Evolutionary conservation across 352 stramenopile species (phyloP), one percentile per base, ranked within the genome.

Genomic region (Globisporangium polare): DNA sequence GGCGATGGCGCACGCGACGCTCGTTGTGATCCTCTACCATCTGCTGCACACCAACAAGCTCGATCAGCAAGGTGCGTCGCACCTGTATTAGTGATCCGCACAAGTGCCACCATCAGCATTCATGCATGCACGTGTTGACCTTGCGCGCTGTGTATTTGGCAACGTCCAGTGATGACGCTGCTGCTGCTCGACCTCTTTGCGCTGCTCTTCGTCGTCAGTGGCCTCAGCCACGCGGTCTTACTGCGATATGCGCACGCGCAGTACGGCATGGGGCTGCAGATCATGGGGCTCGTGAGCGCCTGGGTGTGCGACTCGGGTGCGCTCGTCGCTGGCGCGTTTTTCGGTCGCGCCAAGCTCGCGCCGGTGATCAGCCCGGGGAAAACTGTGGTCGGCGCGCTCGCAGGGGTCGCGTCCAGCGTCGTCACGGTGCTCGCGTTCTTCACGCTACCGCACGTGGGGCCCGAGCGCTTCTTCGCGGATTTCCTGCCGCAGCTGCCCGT

Each of bases 271-370:
- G 80, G 77, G 9, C 65, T 89, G 50, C 80, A 90, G 56, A 69
- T 92, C 26, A 68, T 92, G 17, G 80, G 80, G 0, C 60, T 92
- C 4, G 74, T 68, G 45, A 84, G 71, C 29, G 77, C 83, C 10
- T 92, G 83, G 83, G 69, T 90, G 9, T 88, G 80, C 27, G 83
- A 92, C 55, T 89, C 69, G 12, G 78, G 73, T 17, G 83, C 83
- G 39, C 72, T 92, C 15, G 62, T 92, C 27, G 70, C 65, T 8
- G 83, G 83, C 1, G 75, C 71, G 1, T 73, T 85, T 20, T 71
- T 87, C 59, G 83, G 83, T n/a, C 49, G 71, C 12, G 61, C 61
- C 17, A 88, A 88, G 61, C 68, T 92, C n/a, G 77, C 80, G n/a
- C 72, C 78, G 0, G 57, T 69, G 29, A 72, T 92, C 53, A 90